Percentiles rank a stretch among this genome's conserved stretches.
phyloP scores from a whole-genome alignment of 2,329 filamentous ascomycete species.

The Daldinia eschscholtzii region DNA sequence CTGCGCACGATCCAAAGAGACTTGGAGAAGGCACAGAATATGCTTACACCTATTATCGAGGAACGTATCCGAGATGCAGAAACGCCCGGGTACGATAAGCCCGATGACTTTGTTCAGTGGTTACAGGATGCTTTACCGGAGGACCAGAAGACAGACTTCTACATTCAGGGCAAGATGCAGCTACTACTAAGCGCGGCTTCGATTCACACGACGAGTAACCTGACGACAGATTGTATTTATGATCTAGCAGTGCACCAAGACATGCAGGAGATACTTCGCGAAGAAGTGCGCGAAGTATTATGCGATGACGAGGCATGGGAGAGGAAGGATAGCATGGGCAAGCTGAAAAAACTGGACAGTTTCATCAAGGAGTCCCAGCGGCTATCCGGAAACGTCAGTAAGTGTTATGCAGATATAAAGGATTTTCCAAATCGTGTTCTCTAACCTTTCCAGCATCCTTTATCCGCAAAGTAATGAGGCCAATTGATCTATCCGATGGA shows the following conservation, averaged over 20 bases:
- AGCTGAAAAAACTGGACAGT: constrained; percentile 58
- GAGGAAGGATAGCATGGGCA: constrained; percentile 54
- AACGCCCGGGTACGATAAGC: constrained; percentile 54
- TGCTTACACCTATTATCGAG: constrained; percentile 62
- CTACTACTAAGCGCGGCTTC: constrained; percentile 62
- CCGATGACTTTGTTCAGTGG: constrained; percentile 64
- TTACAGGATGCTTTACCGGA: constrained; percentile 56
- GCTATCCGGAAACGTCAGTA: constrained; percentile 54
- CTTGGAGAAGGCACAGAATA: constrained; percentile 57
- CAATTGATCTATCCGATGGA: constrained; percentile 67
- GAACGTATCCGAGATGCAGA: constrained; percentile 60
- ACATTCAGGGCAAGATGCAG: constrained; percentile 58
- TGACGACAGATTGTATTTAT: constrained; percentile 64
- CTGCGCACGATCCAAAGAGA: constrained; percentile 60
- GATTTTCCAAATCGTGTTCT: not conserved
- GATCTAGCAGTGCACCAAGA: constrained; percentile 65
- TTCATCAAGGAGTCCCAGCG: constrained; percentile 57
- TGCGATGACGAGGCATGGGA: constrained; percentile 53
- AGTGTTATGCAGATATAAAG: constrained; percentile 33
- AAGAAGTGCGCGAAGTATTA: constrained; percentile 61
- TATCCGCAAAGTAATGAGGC: constrained; percentile 62
- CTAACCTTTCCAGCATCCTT: constrained; percentile 57
- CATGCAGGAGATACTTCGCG: constrained; percentile 62
- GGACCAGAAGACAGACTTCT: constrained; percentile 53
- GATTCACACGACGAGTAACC: constrained; percentile 64